Evolutionary conservation across 768 basidiomycete species (phyloP).

Genomic region (Dacryopinax primogenitus): DNA sequence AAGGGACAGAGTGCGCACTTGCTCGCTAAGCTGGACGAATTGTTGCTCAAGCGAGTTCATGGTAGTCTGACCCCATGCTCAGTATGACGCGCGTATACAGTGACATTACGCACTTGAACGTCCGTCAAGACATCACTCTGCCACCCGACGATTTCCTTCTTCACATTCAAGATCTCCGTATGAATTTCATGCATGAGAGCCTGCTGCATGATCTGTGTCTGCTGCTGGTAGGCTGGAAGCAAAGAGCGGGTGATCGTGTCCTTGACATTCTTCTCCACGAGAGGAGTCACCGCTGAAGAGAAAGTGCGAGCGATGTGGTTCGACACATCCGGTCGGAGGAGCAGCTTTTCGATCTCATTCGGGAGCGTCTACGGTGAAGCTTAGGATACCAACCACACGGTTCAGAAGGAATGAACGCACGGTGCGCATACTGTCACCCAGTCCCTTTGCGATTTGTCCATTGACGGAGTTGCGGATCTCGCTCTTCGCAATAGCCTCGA

Average conservation of each 20-base stretch:
- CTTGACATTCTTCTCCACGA: constrained; percentile 71
- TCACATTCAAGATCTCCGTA: constrained; percentile 59
- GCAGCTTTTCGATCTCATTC: constrained; percentile 61
- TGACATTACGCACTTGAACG: constrained; percentile 50
- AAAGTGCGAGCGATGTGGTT: constrained; percentile 64
- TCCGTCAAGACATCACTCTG: constrained; percentile 63
- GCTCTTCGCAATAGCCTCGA: constrained; percentile 67
- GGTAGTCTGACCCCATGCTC: constrained; percentile 35
- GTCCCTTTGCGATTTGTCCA: constrained; percentile 59
- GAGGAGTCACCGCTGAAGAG: constrained; percentile 55
- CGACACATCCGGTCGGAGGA: constrained; percentile 63
- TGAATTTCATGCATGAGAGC: constrained; percentile 64
- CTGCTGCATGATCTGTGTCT: constrained; percentile 65
- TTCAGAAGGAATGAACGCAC: constrained; percentile 33
- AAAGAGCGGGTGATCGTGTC: constrained; percentile 61
- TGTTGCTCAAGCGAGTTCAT: constrained; percentile 73
- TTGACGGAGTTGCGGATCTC: constrained; percentile 70
- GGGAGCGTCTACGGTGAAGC: constrained; percentile 47
- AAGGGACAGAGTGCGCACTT: constrained; percentile 64
- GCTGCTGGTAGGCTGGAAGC: constrained; percentile 61
- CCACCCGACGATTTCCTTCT: constrained; percentile 69
- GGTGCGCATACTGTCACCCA: constrained; percentile 60
- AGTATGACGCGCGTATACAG: neutral
- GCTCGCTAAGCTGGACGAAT: constrained; percentile 60
- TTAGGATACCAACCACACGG: neutral